phyloP scores from a whole-genome alignment of 116 monocot genomes.

The Phalaenopsis hybrid region DNA sequence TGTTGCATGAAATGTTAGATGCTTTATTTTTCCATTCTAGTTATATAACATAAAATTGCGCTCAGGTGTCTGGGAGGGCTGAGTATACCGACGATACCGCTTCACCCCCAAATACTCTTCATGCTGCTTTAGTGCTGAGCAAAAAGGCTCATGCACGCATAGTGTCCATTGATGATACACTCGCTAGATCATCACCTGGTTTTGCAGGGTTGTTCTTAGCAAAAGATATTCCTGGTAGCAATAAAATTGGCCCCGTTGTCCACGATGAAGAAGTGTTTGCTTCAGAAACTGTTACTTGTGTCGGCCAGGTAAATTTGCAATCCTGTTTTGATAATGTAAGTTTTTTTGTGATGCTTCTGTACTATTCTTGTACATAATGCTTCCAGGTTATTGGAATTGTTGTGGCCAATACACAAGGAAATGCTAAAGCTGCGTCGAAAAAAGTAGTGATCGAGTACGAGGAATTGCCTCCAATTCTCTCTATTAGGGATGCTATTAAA shows the following conservation, averaged over 20 bases:
- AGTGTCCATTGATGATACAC: slow-evolving; percentile 69
- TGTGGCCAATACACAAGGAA: slow-evolving; percentile 95
- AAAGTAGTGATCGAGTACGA: slow-evolving; percentile 72
- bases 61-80: slow-evolving; percentile 84
- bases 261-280: slow-evolving; percentile 94
- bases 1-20: background rate
- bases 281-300: slow-evolving; percentile 86
- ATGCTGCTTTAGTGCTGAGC: slow-evolving; percentile 81
- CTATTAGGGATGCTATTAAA: slow-evolving; percentile 71
- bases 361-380: slow-evolving; percentile 3
- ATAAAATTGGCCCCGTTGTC: slow-evolving; percentile 64
- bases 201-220: slow-evolving; percentile 73
- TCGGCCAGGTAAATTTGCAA: slow-evolving; percentile 70
- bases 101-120: slow-evolving; percentile 61
- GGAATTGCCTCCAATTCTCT: slow-evolving; percentile 71
- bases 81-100: slow-evolving; percentile 83
- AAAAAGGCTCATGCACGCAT: slow-evolving; percentile 89
- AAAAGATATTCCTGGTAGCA: slow-evolving; percentile 75
- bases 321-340: background rate
- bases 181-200: slow-evolving; percentile 70
- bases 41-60: slow-evolving; percentile 3
- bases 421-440: slow-evolving; percentile 76
- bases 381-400: slow-evolving; percentile 75
- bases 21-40: background rate
- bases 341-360: background rate